A percentile compares a stretch with the other conserved stretches of the same genome.
Evolutionary conservation across 1,139 yeast species (phyloP).

Genomic region (Petasospora fabianii): DNA sequence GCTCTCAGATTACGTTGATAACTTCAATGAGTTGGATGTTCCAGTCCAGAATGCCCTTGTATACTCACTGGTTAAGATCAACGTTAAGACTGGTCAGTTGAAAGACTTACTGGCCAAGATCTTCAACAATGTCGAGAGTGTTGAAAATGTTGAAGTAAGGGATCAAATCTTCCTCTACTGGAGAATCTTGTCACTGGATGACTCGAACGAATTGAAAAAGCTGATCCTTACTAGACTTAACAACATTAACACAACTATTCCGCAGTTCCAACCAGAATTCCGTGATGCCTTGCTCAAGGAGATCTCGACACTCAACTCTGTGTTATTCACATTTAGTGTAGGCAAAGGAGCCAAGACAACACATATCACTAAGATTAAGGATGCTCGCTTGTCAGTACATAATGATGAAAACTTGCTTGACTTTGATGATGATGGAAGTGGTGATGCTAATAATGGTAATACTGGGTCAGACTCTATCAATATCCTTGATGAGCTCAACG

Average conservation of each 20-base stretch:
- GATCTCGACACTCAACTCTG: constrained; percentile 82
- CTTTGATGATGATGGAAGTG: constrained; percentile 64
- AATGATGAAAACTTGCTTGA: constrained; percentile 86
- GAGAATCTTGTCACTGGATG: constrained; percentile 66
- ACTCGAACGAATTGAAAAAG: constrained; percentile 30
- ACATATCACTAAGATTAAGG: constrained; percentile 61
- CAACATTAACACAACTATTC: constrained; percentile 66
- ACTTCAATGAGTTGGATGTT: constrained; percentile 71
- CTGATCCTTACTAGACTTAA: constrained; percentile 64
- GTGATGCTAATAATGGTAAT: too few relatives aligned
- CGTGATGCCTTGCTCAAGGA: constrained; percentile 70
- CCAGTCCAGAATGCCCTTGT: constrained; percentile 72
- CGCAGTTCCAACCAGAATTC: constrained; percentile 63
- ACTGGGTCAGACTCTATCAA: constrained; percentile 27
- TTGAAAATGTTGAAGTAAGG: constrained; percentile 89
- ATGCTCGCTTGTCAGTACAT: constrained; percentile 72
- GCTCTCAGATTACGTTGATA: constrained; percentile 48
- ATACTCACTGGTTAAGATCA: constrained; percentile 76
- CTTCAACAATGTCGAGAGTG: constrained; percentile 74
- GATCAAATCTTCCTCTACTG: constrained; percentile 94
- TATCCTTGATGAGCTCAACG: constrained; percentile 65
- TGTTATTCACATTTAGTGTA: constrained; percentile 79
- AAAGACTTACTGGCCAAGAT: constrained; percentile 62
- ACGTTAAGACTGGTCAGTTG: constrained; percentile 34
- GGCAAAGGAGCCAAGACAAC: constrained; percentile 28